Percentiles rank a stretch among this genome's conserved stretches.
phyloP scores from a whole-genome alignment of 257 asterid species.

The Przewalskia tangutica region DNA sequence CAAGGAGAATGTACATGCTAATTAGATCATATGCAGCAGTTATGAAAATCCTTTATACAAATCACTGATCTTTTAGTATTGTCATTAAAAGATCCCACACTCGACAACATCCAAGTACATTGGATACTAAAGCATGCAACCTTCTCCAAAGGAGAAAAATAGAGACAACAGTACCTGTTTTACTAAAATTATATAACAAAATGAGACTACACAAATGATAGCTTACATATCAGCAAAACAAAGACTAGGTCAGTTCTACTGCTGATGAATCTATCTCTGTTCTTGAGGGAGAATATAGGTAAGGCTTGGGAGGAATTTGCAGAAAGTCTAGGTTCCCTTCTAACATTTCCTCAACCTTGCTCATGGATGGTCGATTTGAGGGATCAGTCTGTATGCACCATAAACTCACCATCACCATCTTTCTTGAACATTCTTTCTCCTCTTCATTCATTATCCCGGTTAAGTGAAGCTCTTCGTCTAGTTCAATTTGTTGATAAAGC shows the following conservation, averaged over 20 bases:
- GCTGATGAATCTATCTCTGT: background rate
- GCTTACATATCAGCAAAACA: no score
- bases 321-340: constrained; percentile 14
- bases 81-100: no score
- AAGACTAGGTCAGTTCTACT: no score
- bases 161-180: no score
- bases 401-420: constrained; percentile 29
- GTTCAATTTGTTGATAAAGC: constrained; percentile 13
- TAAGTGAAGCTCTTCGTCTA: background rate
- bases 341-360: constrained; percentile 25
- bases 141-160: background rate
- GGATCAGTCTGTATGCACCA: constrained; percentile 41
- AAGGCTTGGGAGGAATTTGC: constrained; percentile 24
- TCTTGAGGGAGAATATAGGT: constrained; percentile 4
- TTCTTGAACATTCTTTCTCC: constrained; percentile 8
- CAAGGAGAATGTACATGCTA: no score
- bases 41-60: no score
- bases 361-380: constrained; percentile 15
- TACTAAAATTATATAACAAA: background rate
- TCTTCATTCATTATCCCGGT: background rate
- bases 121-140: background rate
- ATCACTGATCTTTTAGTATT: no score
- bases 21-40: no score
- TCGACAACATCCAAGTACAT: no score
- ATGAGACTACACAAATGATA: no score